Evolutionary conservation across 805 yeast species (phyloP), one percentile per base, ranked within the genome.

Genomic region (Isabelozyma heimii): DNA sequence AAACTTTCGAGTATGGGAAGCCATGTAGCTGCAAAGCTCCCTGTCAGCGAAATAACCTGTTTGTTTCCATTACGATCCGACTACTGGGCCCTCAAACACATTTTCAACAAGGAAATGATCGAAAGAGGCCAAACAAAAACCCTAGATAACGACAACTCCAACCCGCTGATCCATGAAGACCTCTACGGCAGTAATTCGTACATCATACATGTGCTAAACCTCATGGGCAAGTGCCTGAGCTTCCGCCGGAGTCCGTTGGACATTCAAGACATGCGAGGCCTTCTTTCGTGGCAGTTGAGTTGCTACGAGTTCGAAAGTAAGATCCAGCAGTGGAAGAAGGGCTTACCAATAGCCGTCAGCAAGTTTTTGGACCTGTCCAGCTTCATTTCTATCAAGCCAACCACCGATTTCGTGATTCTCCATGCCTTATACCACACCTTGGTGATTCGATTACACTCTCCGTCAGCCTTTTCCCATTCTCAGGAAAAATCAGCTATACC

Each of bases 391-490:
- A 28, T 26, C 9, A 37, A 43, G 12, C 37, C 47, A 8, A 38
- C 42, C 20, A 42, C 48, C 17, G 45, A 56, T 8, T 48, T 46
- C 27, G 49, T 56, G 5, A 14, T 54, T 10, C 47, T 56, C 16
- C 56, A 54, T 46, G 43, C 54, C 5, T 49, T 54, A 37, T 56
- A 55, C 41, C 55, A 56, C 37, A 52, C 55, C 1, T 45, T 53
- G 45, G 49, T 51, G 15, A 52, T 56, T 13, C 46, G 57, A 40
- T 47, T 55, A 10, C 52, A 56, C 42, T 54, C 57, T 2, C 47
- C 56, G 2, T 44, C 52, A 5, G 60, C 54, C 5, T 56, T 52
- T 42, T 50, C 60, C 9, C 48, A 52, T 37, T 47, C 46, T 14
- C 57, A 45, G 43, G 50, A 52, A n/a, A 47, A 47, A 26, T 40